Percentiles rank a stretch among this genome's conserved stretches.
Evolutionary conservation across 2,329 filamentous ascomycete species (phyloP).

Genomic region (Penicillium aurantiogriseum): DNA sequence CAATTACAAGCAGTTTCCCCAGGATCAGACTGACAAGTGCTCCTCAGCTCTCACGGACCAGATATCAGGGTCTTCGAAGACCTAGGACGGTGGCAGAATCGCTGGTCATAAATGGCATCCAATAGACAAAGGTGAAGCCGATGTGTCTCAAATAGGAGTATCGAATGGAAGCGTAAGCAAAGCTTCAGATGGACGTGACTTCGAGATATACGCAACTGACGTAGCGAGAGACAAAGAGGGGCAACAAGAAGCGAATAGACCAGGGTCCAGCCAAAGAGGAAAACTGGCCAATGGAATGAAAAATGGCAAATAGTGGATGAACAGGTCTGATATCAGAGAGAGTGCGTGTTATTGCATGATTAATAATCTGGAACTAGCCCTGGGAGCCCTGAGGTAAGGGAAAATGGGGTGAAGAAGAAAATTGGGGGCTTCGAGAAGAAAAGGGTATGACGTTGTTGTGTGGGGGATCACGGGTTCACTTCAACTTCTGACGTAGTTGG

Average conservation of each 20-base stretch:
- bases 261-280: constrained; percentile 18
- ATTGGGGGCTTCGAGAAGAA: constrained; percentile 22
- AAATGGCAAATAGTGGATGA: constrained; percentile 5
- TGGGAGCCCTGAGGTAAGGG: not conserved
- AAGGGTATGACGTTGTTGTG: constrained; percentile 28
- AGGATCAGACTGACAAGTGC: not conserved
- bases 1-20: not conserved
- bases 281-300: constrained; percentile 4
- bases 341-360: constrained; percentile 19
- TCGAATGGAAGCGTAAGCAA: not conserved
- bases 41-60: not conserved
- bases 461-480: constrained; percentile 24
- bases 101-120: not conserved
- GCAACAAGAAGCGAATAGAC: constrained; percentile 17
- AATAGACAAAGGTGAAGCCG: not conserved
- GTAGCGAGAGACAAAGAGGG: constrained; percentile 12
- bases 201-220: constrained; percentile 3
- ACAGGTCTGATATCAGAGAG: constrained; percentile 16
- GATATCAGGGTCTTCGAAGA: not conserved
- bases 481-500: constrained; percentile 14
- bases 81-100: not conserved
- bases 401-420: constrained; percentile 18
- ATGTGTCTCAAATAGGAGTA: not conserved
- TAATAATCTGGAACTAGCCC: constrained; percentile 14
- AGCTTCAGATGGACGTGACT: not conserved